Base-by-base conservation (phyloP, 208 protist species). In the Porcisia deanei region DNA sequence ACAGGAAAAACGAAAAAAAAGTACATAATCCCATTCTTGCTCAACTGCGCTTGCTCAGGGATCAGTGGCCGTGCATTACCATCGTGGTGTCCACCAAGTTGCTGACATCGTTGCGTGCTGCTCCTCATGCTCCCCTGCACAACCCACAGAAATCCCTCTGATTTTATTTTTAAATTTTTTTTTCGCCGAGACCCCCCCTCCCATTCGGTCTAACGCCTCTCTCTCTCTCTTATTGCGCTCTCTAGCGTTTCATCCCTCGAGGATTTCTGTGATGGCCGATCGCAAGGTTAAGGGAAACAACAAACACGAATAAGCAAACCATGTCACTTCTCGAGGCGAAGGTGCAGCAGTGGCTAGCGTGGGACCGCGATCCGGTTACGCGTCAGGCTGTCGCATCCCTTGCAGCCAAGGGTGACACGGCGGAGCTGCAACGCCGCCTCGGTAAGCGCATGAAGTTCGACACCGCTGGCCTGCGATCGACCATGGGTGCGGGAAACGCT, bases 391-490 rank as follows among this genome's bases (percentile, higher is more conserved):
- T 97, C 67, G 70, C 93, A 53, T 61, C 65, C 10, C 80, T 94
- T 55, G 80, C 63, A 55, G 78, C 43, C 2, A 74, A 75, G 54
- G 74, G 79, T 39, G 78, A 90, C 37, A 76, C 70, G 14, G 53
- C 39, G n/a, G 54, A 83, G 77, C 85, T 98, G 52, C 43, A 84
- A n/a, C 77, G 83, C 30, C 79, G 89, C 22, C 83, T 99, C n/a
- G 73, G 61, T n/a, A 82, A 60, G 37, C 91, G 97, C 75, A 97
- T 99, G 82, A 79, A 80, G 47, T 99, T 99, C 84, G 98, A 97
- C 69, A 99, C 98, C 2, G 98, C 98, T 34, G 97, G 96, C 2
- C 89, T 99, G 34, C 96, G 98, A 39, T 86, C 88, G 0, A 80
- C 75, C 43, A 99, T 99, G 97, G 95, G 90, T 3, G 85, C 97